Evolutionary conservation across 148 eudicot genomes (phyloP), one percentile per base, ranked within the genome.

Genomic region (Vaccinium macrocarpon): DNA sequence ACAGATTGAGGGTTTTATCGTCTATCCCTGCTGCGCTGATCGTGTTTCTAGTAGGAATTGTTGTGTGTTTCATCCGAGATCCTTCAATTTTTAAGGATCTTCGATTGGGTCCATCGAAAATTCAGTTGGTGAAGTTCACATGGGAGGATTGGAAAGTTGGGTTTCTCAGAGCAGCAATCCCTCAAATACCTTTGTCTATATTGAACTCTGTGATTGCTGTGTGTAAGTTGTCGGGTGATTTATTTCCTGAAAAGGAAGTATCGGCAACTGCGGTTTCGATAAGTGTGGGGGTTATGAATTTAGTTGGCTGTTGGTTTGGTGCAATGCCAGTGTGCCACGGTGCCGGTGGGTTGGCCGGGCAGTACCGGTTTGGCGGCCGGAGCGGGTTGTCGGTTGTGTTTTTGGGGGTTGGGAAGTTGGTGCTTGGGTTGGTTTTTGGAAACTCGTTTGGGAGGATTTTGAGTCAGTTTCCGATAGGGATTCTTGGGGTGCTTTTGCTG

Each of bases 321-420:
- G 93, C 92, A 23, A 91, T 91, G 93, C 93, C 93, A 1, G 87
- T 84, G 1, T 91, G 93, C 90, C 93, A 91, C 51, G 93, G 93
- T 4, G 93, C 93, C 4, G 93, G 93, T 0, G 93, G 93, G 80
- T 42, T 91, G 8, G 93, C 93, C 0, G 93, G 93, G 50, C 93
- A 91, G 89, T 91, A 90, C 78, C 53, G 92, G 77, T 91, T 91
- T 49, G 93, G 93, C 0, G 92, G 91, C 42, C 87, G 93, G 76
- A 87, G 88, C 59, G 93, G 93, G 0, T 81, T 80, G n/a, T 91
- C 92, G 0, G 93, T 91, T 76, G 89, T 87, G 82, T 85, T 91
- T 50, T 52, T 91, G 27, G 93, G 90, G 6, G 9, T 86, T 8
- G 92, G 90, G 79, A 91, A 91, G 57, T 29, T 91, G 81, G 84